Conservation (phyloP, 192 early-diverging fungal genomes). For the Coemansia sp. region DNA sequence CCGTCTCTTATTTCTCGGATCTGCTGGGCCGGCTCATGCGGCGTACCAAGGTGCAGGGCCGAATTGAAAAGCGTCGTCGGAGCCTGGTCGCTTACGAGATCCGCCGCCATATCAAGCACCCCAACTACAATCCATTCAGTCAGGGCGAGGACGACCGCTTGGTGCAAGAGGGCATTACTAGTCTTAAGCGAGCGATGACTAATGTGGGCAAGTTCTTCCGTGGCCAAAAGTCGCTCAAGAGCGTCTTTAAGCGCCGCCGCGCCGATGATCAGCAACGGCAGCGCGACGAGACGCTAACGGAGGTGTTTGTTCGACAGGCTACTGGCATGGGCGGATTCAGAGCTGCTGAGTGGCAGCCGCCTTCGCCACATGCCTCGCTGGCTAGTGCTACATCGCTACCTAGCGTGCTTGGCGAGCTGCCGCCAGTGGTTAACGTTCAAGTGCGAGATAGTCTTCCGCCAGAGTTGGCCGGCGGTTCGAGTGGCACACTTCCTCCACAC, state of each 20-base stretch:
- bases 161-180: conserved; percentile 27
- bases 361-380: conserved; percentile 30
- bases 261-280: conserved; percentile 22
- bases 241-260: conserved; percentile 19
- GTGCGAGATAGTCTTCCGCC: conserved; percentile 8
- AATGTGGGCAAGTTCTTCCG: conserved; percentile 23
- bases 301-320: conserved; percentile 50
- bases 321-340: conserved; percentile 51
- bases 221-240: conserved; percentile 18
- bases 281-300: conserved; percentile 37
- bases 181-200: conserved; percentile 23
- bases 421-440: not conserved
- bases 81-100: conserved; percentile 54
- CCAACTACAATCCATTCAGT: conserved; percentile 57
- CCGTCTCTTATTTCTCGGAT: conserved; percentile 48
- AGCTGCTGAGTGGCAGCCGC: conserved; percentile 37
- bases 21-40: conserved; percentile 28
- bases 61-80: conserved; percentile 45
- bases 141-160: conserved; percentile 38
- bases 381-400: not conserved
- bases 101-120: conserved; percentile 58
- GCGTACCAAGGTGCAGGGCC: conserved; percentile 43
- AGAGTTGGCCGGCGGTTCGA: not conserved
- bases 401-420: not conserved
- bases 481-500: not conserved